Evolutionary conservation across 139 green algal genomes (phyloP).

Genomic region (Micractinium sp.): DNA sequence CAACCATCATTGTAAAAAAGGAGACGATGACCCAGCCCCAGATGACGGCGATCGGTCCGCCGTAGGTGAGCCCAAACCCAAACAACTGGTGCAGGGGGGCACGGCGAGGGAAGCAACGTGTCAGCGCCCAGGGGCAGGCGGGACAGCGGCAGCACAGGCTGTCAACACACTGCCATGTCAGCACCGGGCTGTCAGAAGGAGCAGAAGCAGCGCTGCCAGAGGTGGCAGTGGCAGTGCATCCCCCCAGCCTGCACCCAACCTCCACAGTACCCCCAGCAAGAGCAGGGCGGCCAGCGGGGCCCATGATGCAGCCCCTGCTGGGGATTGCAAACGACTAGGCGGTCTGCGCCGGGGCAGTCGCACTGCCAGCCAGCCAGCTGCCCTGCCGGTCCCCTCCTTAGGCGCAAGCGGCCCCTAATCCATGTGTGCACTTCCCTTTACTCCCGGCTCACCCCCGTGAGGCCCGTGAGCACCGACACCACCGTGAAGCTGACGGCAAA

Average conservation of each 20-base stretch:
- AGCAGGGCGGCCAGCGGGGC: no score
- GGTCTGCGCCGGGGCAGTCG: no score
- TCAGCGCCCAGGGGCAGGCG: background rate
- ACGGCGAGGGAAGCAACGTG: background rate
- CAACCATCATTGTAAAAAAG: background rate
- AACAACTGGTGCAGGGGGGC: conserved; percentile 28
- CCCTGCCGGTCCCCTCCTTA: no score
- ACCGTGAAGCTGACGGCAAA: conserved; percentile 24
- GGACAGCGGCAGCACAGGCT: background rate
- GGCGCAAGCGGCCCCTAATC: no score
- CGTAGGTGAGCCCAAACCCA: conserved; percentile 41
- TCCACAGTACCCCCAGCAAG: background rate
- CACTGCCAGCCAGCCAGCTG: background rate
- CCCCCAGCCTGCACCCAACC: background rate
- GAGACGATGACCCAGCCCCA: conserved; percentile 57
- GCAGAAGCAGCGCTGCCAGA: background rate
- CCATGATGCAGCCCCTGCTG: no score
- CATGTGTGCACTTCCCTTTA: no score
- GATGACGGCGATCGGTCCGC: conserved; percentile 50
- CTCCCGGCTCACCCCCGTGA: conserved; percentile 37
- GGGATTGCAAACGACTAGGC: no score
- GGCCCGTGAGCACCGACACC: conserved; percentile 48
- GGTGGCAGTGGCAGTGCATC: background rate
- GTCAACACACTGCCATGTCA: no score
- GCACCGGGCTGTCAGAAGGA: no score